Evolutionary conservation across 805 yeast genomes (phyloP).

Genomic region (Grigorovia humatica): DNA sequence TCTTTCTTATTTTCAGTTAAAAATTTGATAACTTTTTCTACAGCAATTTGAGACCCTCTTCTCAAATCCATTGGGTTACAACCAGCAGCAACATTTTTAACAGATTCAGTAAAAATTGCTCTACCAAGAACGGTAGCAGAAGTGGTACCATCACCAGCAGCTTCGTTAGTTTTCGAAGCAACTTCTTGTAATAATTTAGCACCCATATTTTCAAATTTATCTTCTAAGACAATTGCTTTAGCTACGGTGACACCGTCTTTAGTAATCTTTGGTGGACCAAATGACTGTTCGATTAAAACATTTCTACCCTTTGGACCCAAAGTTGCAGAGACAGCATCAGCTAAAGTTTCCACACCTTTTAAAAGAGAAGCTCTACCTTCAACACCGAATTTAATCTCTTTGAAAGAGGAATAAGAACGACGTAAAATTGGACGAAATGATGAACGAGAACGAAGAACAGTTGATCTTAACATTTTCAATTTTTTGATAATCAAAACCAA

Average conservation of each 20-base stretch:
- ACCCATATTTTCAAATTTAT: slow-evolving; percentile 93
- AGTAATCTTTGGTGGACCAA: slow-evolving; percentile 95
- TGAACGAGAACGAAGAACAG: slow-evolving; percentile 11
- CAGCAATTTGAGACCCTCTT: slow-evolving; percentile 96
- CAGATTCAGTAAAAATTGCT: slow-evolving; percentile 89
- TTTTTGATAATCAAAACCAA: background rate
- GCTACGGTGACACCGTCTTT: slow-evolving; percentile 99
- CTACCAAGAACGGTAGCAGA: slow-evolving; percentile 95
- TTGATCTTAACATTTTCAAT: slow-evolving; percentile 13
- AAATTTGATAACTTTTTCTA: slow-evolving; percentile 80
- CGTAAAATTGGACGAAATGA: slow-evolving; percentile 11
- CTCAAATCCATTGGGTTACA: slow-evolving; percentile 98
- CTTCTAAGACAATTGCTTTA: slow-evolving; percentile 65
- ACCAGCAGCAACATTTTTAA: slow-evolving; percentile 96
- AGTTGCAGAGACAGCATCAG: slow-evolving; percentile 94
- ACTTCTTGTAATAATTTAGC: slow-evolving; percentile 93
- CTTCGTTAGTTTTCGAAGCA: slow-evolving; percentile 92
- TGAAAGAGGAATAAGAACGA: slow-evolving; percentile 45
- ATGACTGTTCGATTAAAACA: slow-evolving; percentile 91
- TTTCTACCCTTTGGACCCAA: slow-evolving; percentile 97
- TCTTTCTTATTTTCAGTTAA: slow-evolving; percentile 81
- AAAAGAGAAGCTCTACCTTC: slow-evolving; percentile 93
- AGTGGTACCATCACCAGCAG: slow-evolving; percentile 98
- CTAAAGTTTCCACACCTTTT: slow-evolving; percentile 88
- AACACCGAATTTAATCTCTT: slow-evolving; percentile 92